These are phyloP conservation scores for Reticulascus tulasneorum DNA, from an alignment of 2,329 filamentous ascomycete species.

Conservation along the genomic window DNA sequence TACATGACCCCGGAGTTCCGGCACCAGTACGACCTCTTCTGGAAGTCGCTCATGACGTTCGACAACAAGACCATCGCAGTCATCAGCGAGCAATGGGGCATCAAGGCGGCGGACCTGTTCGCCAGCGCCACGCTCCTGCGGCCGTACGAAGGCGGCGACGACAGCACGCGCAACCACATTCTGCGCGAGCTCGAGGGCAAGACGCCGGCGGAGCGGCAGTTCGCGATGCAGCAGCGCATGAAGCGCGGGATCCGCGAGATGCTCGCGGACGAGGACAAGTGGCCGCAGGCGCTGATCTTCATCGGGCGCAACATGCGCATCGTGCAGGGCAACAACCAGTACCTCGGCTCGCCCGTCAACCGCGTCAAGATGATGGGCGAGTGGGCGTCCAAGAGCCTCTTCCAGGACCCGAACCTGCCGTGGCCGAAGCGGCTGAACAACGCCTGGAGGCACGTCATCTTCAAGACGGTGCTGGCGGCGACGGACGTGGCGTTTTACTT, in stretches of 20 bases:
- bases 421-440: conserved; percentile 61
- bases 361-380: conserved; percentile 88
- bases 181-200: conserved; percentile 58
- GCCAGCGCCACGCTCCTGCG: conserved; percentile 85
- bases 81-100: conserved; percentile 78
- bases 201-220: conserved; percentile 69
- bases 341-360: conserved; percentile 84
- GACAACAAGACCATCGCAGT: conserved; percentile 76
- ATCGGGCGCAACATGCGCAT: conserved; percentile 90
- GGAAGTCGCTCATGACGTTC: conserved; percentile 90
- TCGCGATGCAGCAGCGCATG: conserved; percentile 83
- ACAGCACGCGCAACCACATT: conserved; percentile 60
- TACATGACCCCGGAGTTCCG: conserved; percentile 81
- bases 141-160: conserved; percentile 83
- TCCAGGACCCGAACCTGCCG: conserved; percentile 65
- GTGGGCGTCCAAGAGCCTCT: conserved; percentile 84
- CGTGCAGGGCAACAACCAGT: conserved; percentile 90
- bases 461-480: conserved; percentile 69
- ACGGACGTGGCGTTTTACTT: conserved; percentile 83
- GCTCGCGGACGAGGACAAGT: conserved; percentile 79
- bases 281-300: conserved; percentile 88
- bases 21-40: conserved; percentile 82
- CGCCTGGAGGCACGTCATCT: conserved; percentile 75
- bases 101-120: conserved; percentile 85
- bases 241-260: conserved; percentile 65